Evolutionary conservation across 352 stramenopile species (phyloP), one percentile per base, ranked within the genome.

Genomic region (Pythium dissotocum): DNA sequence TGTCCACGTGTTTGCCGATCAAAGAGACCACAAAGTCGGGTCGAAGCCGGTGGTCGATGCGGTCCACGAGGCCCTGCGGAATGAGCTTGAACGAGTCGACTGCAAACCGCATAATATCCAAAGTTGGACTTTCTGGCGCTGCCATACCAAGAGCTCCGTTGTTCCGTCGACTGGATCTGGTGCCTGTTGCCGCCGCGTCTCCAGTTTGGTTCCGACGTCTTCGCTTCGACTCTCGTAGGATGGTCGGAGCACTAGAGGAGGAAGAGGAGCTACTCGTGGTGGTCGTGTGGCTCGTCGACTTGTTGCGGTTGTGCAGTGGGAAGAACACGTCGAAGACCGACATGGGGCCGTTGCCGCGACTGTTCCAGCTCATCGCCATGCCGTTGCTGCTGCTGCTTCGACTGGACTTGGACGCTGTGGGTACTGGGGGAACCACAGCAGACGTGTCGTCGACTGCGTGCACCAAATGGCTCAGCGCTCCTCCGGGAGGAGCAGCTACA

Each of bases 51-150:
- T 70, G 67, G 59, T 96, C 88, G 28, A 96, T 83, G n/a, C 83
- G 82, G 53, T 96, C 87, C 2, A 93, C 87, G 30, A 96, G 84
- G 14, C 88, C 88, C 40, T 94, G 87, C 0, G 88, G 88, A 12
- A 96, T 83, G 18, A 96, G 76, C 61, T 92, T 93, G 48, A 82
- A 73, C 30, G 72, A 69, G 60, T 94, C 85, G 6, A 94, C 83
- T n/a, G 82, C 82, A 68, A 91, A 93, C 2, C 80, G 59, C 33
- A 90, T 65, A 63, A 89, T 61, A 63, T 91, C 83, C 40, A 90
- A 40, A 14, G 56, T 61, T 9, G 49, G 36, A 26, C 21, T 73
- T 12, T 87, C 73, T 5, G 69, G 61, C 1, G 58, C 32, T 0
- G 58, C 49, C 24, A 51, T 24, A 24, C 21, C 26, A 16, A n/a